A percentile compares a stretch with the other conserved stretches of the same genome.
These are phyloP conservation scores for Aspergillus melleus DNA, from an alignment of 2,329 filamentous ascomycete species.

Conservation along the genomic window DNA sequence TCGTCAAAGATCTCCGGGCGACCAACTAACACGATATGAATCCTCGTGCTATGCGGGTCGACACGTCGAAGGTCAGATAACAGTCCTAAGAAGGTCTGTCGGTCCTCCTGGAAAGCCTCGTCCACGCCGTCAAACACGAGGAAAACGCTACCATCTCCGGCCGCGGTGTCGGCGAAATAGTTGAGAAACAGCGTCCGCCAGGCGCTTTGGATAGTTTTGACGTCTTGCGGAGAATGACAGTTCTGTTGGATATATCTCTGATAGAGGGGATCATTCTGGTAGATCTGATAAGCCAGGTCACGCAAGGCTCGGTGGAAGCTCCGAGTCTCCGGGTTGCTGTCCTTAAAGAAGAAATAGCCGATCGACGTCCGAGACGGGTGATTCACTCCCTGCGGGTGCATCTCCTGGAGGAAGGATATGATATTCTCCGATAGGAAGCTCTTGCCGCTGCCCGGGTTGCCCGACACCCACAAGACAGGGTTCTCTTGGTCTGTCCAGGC, in stretches of 20 bases:
- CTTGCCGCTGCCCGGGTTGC: slow-evolving; percentile 50
- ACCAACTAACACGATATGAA: slow-evolving; percentile 40
- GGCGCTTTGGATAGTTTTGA: slow-evolving; percentile 38
- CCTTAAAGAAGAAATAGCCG: slow-evolving; percentile 53
- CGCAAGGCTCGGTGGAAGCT: slow-evolving; percentile 49
- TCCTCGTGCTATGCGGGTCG: slow-evolving; percentile 16
- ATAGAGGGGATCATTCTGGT: slow-evolving; percentile 48
- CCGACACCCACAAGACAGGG: slow-evolving; percentile 47
- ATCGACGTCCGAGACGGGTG: slow-evolving; percentile 26
- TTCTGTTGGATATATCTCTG: slow-evolving; percentile 39
- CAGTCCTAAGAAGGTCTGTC: slow-evolving; percentile 40
- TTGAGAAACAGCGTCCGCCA: slow-evolving; percentile 45
- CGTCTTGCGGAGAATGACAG: neutral
- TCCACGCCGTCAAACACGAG: slow-evolving; percentile 52
- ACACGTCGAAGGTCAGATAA: slow-evolving; percentile 29
- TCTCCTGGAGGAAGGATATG: slow-evolving; percentile 39
- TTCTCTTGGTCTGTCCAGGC: slow-evolving; percentile 42
- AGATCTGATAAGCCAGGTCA: slow-evolving; percentile 51
- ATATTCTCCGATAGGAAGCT: slow-evolving; percentile 48
- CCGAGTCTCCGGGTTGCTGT: slow-evolving; percentile 49
- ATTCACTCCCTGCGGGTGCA: slow-evolving; percentile 28
- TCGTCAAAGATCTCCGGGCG: slow-evolving; percentile 45
- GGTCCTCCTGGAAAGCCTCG: slow-evolving; percentile 43
- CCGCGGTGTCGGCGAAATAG: slow-evolving; percentile 37
- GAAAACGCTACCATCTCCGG: slow-evolving; percentile 37